Base-by-base conservation (phyloP, 2,329 filamentous ascomycete genomes). In the Chaetomium sp. region DNA sequence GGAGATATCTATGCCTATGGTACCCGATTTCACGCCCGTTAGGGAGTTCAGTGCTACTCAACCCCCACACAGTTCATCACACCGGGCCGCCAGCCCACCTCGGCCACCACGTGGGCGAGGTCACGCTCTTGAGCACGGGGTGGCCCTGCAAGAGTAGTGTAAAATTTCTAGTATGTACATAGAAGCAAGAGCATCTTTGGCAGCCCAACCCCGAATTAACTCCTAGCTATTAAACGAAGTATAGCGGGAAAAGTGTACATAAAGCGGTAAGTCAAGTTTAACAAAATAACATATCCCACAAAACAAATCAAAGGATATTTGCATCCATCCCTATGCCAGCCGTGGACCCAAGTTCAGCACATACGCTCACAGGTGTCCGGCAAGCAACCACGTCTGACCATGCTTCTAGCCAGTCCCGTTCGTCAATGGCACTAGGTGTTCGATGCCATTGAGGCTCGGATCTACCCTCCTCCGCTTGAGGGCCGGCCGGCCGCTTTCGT, bases 401-500 rank as follows among this genome's bases (percentile, higher is more conserved):
- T 12, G 45, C n/a, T 7, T 31, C 33, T 49, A 50, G 12, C 21
- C 55, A 21, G 49, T 35, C 21, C 54, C 60, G 31, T 57, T 57
- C n/a, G 55, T 23, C 21, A 29, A 8, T 6, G n/a, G 19, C 31
- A 38, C 5, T 7, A 38, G 23, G 2, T 60, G 42, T 3, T 56
- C 57, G 10, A 9, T 51, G 5, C 57, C 62, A 12, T 60, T 64
- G 21, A 19, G 19, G 6, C 21, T 25, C 12, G 8, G n/a, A 6
- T 60, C 62, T 3, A 16, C 25, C 62, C 62, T 57, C 53, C 50
- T 60, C n/a, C 62, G 42, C 50, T 64, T 64, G 9, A 57, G 42
- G 5, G 10, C 5, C 10, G 50, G 50, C 35, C 25, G 38, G n/a
- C 5, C 10, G 23, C 16, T 31, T 19, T 57, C 51, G 9, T 63